A percentile compares a stretch with the other conserved stretches of the same genome.
Evolutionary conservation across 768 basidiomycete species (phyloP).

Genomic region (Calocera viscosa): DNA sequence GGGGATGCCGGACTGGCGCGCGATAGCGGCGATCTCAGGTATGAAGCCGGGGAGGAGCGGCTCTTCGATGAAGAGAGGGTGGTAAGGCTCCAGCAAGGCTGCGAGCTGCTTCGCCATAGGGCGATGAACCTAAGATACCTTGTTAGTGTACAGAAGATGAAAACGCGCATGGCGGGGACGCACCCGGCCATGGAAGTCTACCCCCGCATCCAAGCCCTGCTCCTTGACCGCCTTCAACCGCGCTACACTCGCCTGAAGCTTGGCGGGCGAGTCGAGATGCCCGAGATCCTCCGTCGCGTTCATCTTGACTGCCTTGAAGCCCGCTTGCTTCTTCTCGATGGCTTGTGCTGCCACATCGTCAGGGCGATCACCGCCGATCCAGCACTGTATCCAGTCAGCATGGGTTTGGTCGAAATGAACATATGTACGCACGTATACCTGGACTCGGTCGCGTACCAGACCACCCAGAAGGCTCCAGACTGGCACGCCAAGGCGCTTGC

Average conservation of each 20-base stretch:
- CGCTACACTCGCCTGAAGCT: constrained; percentile 39
- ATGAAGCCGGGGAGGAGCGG: constrained; percentile 49
- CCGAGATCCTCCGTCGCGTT: constrained; percentile 41
- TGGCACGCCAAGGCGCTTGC: constrained; percentile 57
- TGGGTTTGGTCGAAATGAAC: not conserved
- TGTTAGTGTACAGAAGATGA: not conserved
- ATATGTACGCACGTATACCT: constrained; percentile 34
- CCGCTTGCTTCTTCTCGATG: constrained; percentile 41
- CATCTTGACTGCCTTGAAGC: constrained; percentile 64
- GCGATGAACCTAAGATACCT: constrained; percentile 32
- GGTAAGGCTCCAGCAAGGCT: constrained; percentile 43
- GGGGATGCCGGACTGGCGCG: constrained; percentile 42
- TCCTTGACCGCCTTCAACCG: constrained; percentile 42
- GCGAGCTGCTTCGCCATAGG: constrained; percentile 59
- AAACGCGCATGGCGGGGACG: not conserved
- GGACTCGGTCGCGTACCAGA: constrained; percentile 47
- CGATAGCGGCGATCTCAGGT: constrained; percentile 49
- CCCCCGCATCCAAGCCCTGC: constrained; percentile 49
- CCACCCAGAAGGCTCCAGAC: constrained; percentile 59
- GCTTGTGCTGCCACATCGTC: constrained; percentile 42
- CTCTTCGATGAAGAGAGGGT: constrained; percentile 54
- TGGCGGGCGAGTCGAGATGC: constrained; percentile 50
- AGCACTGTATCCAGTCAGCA: constrained; percentile 24
- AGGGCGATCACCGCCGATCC: constrained; percentile 41
- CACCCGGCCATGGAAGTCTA: constrained; percentile 59